Evolutionary conservation across 2,329 filamentous ascomycete species (phyloP).

Genomic region (Xylariaceae sp.): DNA sequence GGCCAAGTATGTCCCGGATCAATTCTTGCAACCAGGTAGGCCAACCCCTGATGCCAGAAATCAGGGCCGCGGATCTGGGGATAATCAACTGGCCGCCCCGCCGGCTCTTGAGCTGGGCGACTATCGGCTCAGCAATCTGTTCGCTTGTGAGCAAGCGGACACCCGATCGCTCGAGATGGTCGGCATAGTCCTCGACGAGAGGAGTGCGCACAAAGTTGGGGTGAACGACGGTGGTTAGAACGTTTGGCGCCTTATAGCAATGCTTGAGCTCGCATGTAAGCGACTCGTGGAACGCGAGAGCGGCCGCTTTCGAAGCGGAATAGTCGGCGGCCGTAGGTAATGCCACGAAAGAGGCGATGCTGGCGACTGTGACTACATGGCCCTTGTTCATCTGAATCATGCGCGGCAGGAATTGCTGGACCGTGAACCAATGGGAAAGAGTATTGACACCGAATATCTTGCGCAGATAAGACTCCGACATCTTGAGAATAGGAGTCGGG

Average conservation of each 20-base stretch:
- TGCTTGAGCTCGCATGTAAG: slow-evolving; percentile 29
- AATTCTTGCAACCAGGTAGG: slow-evolving; percentile 27
- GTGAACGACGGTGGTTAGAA: slow-evolving; percentile 28
- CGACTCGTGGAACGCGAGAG: slow-evolving; percentile 27
- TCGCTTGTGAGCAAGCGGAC: slow-evolving; percentile 23
- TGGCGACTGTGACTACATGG: slow-evolving; percentile 29
- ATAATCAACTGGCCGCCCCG: slow-evolving; percentile 26
- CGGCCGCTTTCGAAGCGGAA: slow-evolving; percentile 27
- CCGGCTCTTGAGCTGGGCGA: slow-evolving; percentile 26
- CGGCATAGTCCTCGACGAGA: slow-evolving; percentile 14
- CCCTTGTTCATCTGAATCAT: slow-evolving; percentile 31
- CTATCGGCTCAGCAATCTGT: slow-evolving; percentile 26
- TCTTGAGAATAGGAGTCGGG: slow-evolving; percentile 18
- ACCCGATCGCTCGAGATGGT: slow-evolving; percentile 17
- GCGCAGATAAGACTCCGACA: slow-evolving; percentile 20
- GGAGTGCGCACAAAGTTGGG: slow-evolving; percentile 28
- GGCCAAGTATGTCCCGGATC: slow-evolving; percentile 11
- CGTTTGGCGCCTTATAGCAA: slow-evolving; percentile 20
- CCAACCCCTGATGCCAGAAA: slow-evolving; percentile 25
- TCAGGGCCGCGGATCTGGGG: neutral
- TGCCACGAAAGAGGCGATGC: slow-evolving; percentile 27
- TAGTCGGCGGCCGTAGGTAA: slow-evolving; percentile 23
- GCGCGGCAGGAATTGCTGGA: slow-evolving; percentile 28
- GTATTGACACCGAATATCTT: slow-evolving; percentile 27
- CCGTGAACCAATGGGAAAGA: slow-evolving; percentile 29